Evolutionary conservation across 2,329 filamentous ascomycete species (phyloP), one percentile per base, ranked within the genome.

Genomic region (Epichloe bromicola): DNA sequence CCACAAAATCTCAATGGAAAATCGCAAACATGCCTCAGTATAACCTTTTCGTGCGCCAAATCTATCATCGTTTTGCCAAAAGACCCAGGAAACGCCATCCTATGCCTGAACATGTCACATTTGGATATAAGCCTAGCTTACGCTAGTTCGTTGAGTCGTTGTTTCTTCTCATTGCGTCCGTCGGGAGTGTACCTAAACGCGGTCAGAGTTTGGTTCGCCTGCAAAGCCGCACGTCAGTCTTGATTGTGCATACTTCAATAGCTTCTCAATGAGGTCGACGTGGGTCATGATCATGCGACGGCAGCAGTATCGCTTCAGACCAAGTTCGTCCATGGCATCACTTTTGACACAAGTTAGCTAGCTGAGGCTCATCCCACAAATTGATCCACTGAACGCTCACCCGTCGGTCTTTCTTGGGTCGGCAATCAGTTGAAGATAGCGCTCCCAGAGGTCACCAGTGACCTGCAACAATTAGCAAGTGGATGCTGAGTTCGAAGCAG

Each of bases 221-320:
- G 33, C 17, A 37, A 42, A 8, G 15, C 10, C 7, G 26, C 12
- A n/a, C 2, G 33, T 26, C 11, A 8, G 36, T 37, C 19, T 15
- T 37, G 14, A 11, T 30, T 40, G 23, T 38, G 51, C 79, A 60
- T 83, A 95, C 87, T 91, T 88, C 58, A 98, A 81, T 48, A 98
- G 81, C 73, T 98, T 98, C 77, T 98, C 93, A 61, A 98, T 96
- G 55, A 98, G 76, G 68, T 98, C 93, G 62, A 98, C 93, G 71
- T 98, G 93, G 54, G 93, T 98, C 86, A 98, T 96, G 69, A 98
- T 83, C 93, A 98, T 98, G 64, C 93, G 86, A 61, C 93, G 87
- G 74, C 93, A 98, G 79, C 93, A 98, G 75, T 98, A 98, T 60
- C 93, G 82, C 71, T 88, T 91, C 64, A 94, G 85, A 51, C 89